Evolutionary conservation across 78 protist species (phyloP).

Genomic region (Bodo saltans): DNA sequence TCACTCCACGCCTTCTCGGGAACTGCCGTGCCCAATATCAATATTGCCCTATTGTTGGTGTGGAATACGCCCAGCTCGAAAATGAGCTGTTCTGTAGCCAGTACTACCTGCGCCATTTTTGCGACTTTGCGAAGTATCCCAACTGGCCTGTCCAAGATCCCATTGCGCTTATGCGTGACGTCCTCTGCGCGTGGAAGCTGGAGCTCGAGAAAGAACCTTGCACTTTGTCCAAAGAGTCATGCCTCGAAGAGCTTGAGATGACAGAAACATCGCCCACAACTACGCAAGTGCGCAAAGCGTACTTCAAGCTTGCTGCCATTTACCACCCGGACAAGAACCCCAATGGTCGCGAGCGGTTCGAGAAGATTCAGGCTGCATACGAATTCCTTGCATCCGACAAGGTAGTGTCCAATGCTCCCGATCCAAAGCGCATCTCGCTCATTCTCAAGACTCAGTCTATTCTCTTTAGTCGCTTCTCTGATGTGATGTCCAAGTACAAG

Average conservation of each 20-base stretch:
- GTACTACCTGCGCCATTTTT: slow-evolving; percentile 72
- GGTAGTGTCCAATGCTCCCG: slow-evolving; percentile 20
- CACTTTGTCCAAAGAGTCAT: neutral
- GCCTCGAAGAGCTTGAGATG: slow-evolving; percentile 1
- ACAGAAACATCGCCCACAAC: slow-evolving; percentile 51
- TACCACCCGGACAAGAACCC: slow-evolving; percentile 83
- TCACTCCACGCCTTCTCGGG: slow-evolving; percentile 63
- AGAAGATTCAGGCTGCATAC: slow-evolving; percentile 38
- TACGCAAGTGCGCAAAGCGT: slow-evolving; percentile 60
- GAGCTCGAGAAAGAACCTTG: neutral
- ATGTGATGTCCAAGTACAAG: slow-evolving; percentile 60
- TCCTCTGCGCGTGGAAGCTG: neutral
- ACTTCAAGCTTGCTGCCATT: slow-evolving; percentile 59
- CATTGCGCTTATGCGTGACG: neutral
- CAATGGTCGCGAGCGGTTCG: slow-evolving; percentile 68
- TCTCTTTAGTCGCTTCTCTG: slow-evolving; percentile 55
- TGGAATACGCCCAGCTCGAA: slow-evolving; percentile 57
- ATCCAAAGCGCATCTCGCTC: slow-evolving; percentile 36
- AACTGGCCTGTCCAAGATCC: slow-evolving; percentile 67
- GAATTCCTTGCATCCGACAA: slow-evolving; percentile 5
- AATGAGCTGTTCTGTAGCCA: slow-evolving; percentile 69
- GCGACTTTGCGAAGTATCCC: slow-evolving; percentile 58
- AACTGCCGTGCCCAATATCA: slow-evolving; percentile 59
- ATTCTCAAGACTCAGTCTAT: slow-evolving; percentile 64
- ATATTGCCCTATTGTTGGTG: slow-evolving; percentile 60